Conservation (phyloP, 768 basidiomycete species). For the Leccinum truebloodii region DNA sequence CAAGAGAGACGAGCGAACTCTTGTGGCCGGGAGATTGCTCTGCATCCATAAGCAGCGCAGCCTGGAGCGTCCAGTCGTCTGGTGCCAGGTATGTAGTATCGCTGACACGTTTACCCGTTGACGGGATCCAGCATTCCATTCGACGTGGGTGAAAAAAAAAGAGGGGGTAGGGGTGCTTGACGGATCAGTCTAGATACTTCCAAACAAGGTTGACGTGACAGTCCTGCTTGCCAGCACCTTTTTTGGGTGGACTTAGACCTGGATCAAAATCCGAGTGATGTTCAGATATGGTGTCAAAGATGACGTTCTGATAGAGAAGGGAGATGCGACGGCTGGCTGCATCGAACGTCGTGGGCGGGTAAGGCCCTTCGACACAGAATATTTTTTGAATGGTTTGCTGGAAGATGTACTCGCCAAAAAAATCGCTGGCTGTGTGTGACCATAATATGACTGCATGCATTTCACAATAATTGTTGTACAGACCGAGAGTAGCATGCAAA, state of each 20-base stretch:
- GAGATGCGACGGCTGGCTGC: slow-evolving; percentile 72
- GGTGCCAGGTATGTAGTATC: not conserved
- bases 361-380: not conserved
- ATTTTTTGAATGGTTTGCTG: not conserved
- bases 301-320: slow-evolving; percentile 65
- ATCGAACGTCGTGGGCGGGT: slow-evolving; percentile 58
- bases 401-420: not conserved
- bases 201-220: not conserved
- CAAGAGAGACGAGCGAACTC: not conserved
- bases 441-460: not conserved
- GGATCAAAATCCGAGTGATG: slow-evolving; percentile 33
- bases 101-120: not conserved
- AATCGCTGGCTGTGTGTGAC: not conserved
- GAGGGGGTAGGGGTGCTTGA: not conserved
- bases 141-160: not conserved
- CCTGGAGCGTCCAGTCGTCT: too few species aligned
- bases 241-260: slow-evolving; percentile 8
- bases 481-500: not conserved
- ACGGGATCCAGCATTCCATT: not conserved
- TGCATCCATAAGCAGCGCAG: not conserved
- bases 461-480: not conserved
- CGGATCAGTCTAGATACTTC: not conserved
- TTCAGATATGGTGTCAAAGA: slow-evolving; percentile 52
- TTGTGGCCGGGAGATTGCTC: not conserved
- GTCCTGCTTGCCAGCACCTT: not conserved